phyloP scores from a whole-genome alignment of 345 rosid genomes.

The Ceriops tagal region DNA sequence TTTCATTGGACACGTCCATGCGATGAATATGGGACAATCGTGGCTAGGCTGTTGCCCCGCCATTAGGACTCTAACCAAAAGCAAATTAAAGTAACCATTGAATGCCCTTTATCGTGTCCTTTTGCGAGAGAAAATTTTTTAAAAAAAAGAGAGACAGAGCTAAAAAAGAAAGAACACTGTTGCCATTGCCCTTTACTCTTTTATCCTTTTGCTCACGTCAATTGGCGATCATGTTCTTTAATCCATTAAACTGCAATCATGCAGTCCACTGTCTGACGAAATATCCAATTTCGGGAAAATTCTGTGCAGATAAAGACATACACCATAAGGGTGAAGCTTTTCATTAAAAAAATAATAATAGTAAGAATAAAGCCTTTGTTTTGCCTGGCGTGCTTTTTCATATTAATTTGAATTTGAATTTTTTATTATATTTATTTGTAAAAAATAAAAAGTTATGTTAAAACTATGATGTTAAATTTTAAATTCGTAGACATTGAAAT shows the following conservation, averaged over 20 bases:
- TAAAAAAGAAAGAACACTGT: neutral
- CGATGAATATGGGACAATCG: conserved; percentile 12
- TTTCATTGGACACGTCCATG: neutral
- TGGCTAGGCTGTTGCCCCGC: conserved; percentile 1
- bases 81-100: neutral
- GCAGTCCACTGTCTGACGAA: neutral
- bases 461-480: neutral
- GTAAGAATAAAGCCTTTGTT: no score
- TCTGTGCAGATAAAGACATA: neutral
- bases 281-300: neutral
- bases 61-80: conserved; percentile 1
- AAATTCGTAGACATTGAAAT: no score
- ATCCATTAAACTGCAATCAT: neutral
- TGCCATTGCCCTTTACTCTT: neutral
- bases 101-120: neutral
- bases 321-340: neutral
- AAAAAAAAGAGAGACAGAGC: neutral
- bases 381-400: no score
- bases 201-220: neutral
- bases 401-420: no score
- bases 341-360: no score
- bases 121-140: neutral
- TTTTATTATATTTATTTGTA: no score
- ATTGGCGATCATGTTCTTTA: neutral
- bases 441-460: no score